These are phyloP conservation scores for Umbellularia californica DNA, from an alignment of 164 flowering plant species.

Conservation along the genomic window DNA sequence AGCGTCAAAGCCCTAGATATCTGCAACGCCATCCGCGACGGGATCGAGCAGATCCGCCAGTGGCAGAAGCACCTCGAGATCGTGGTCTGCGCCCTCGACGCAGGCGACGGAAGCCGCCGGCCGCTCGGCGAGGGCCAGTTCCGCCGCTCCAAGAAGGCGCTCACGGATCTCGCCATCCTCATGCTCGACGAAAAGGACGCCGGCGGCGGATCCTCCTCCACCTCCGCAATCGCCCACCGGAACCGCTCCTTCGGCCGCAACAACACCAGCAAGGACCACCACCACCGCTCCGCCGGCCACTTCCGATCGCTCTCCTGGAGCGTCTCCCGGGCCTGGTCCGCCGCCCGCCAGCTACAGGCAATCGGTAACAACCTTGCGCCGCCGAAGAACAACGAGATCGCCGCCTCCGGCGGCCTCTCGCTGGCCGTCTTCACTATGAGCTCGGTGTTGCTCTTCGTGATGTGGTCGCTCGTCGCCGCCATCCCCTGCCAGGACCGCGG, in stretches of 20 bases:
- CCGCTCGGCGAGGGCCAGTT: slow-evolving; percentile 76
- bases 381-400: slow-evolving; percentile 50
- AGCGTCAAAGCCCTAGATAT: slow-evolving; percentile 82
- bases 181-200: slow-evolving; percentile 86
- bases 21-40: slow-evolving; percentile 84
- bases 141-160: slow-evolving; percentile 77
- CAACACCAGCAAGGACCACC: slow-evolving; percentile 28
- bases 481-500: slow-evolving; percentile 97
- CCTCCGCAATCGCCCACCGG: slow-evolving; percentile 33
- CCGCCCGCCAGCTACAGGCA: slow-evolving; percentile 75
- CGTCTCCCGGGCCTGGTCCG: slow-evolving; percentile 71
- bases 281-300: slow-evolving; percentile 34
- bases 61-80: slow-evolving; percentile 83
- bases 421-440: slow-evolving; percentile 69
- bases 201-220: neutral
- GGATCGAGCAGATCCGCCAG: slow-evolving; percentile 74
- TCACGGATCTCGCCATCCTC: slow-evolving; percentile 59
- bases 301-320: slow-evolving; percentile 83
- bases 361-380: slow-evolving; percentile 56
- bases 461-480: slow-evolving; percentile 94
- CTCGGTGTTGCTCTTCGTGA: slow-evolving; percentile 59
- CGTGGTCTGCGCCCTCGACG: slow-evolving; percentile 55
- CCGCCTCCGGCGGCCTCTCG: slow-evolving; percentile 54
- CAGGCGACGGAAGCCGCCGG: neutral
- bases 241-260: slow-evolving; percentile 75